Base-by-base conservation (phyloP, 169 alveolate species). In the Cryptosporidium parvum region DNA sequence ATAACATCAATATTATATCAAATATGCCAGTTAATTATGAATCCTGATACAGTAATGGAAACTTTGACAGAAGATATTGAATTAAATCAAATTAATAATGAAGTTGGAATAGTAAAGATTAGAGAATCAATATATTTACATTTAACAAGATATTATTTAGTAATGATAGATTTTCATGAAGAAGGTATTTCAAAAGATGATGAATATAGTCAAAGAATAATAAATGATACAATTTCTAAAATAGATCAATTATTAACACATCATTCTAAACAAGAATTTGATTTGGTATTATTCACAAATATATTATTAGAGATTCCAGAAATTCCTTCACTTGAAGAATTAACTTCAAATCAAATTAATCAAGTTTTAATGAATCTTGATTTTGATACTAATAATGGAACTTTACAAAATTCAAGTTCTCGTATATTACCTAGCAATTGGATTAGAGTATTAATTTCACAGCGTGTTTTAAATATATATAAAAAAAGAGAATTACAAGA, bases 241-340 rank as follows among this genome's bases (percentile, higher is more conserved):
- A 59, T 80, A 48, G 29, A 42, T 59, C 9, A 61, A 5, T 26
- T 80, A 44, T 33, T 80, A 45, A 12, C 8, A 26, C 33, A 62
- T 6, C 37, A 31, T 23, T 45, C 48, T 3, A 33, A 61, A 23
- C 42, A 18, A 8, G 69, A 80, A 21, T 62, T 80, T 62, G 89
- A 80, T 65, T 18, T 1, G 1, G 56, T 31, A n/a, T 14, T 65
- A n/a, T 65, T 80, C 39, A 31, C 67, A 26, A 80, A 65, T 31
- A 62, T 80, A 9, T 42, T 80, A 26, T 18, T 80, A 29, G 89
- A 80, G 52, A 62, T 80, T n/a, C 89, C 89, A 0, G 89, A 80
- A 65, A 23, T 80, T 33, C 35, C 21, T 29, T 62, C 75, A 29
- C 70, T 80, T 9, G 45, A 62, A 3, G 39, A 58, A 18, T 14